Base-by-base conservation (phyloP, 306 rosid species). In the Crataegus laevigata region DNA sequence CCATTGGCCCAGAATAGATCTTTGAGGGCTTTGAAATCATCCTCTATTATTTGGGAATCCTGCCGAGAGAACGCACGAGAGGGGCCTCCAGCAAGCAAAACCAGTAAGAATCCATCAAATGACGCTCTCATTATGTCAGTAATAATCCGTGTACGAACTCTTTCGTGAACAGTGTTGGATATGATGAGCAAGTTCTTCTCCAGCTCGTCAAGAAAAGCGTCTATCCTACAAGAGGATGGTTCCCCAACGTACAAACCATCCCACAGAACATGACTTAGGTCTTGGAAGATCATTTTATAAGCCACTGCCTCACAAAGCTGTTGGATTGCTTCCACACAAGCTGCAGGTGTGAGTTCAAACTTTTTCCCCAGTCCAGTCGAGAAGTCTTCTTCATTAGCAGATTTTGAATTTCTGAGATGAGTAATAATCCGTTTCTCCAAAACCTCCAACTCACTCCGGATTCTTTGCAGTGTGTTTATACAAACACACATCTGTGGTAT, bases 51-150 rank as follows among this genome's bases (percentile, higher is more conserved):
- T 67, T 81, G 99, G 55, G 91, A 89, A 67, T 94, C 96, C 78
- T 92, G 92, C 78, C 77, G 80, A 72, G 96, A 75, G 84, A 94
- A 94, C 57, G 86, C 79, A 29, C 99, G 99, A 6, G 91, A 85
- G 26, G 99, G 99, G 18, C 99, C 97, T 77, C 99, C 99, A 70
- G 96, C 99, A 79, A 94, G 97, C 87, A 94, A 82, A 78, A 92
- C 97, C 77, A 94, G 82, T 85, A 94, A 88, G 80, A 94, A 89
- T 11, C 99, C 99, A 66, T 94, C 99, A 74, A 94, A 90, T 66
- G 99, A 90, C 78, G 99, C 99, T 84, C 89, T 94, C 99, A 94
- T 92, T 81, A 92, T 84, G 80, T 94, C 97, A 24, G 93, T 81
- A 70, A 94, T 73, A 73, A 89, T 88, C 52, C 96, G 87, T 7